Conservation (phyloP, 257 asterid species). For the Petunia secreta region DNA sequence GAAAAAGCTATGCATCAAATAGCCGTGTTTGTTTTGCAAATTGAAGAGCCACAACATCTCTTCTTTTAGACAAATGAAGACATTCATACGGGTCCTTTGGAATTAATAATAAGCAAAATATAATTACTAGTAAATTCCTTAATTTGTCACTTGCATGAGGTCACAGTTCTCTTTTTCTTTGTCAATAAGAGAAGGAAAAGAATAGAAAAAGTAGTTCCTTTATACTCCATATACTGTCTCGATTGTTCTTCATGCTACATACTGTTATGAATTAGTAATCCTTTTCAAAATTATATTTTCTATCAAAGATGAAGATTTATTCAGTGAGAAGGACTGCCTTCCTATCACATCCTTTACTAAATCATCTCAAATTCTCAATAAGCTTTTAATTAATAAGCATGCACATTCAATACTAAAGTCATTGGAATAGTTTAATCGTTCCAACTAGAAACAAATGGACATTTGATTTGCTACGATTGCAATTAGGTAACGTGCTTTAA, state of each 20-base stretch:
- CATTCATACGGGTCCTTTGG: slow-evolving; percentile 20
- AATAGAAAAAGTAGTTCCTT: slow-evolving; percentile 22
- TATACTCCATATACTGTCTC: neutral
- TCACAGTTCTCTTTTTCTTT: slow-evolving; percentile 22
- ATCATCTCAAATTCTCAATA: neutral
- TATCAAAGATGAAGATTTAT: neutral
- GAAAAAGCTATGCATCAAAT: too few relatives aligned
- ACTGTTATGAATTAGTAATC: neutral
- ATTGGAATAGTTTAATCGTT: slow-evolving; percentile 18
- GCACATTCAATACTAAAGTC: slow-evolving; percentile 31
- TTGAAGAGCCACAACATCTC: slow-evolving; percentile 41
- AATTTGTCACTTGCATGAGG: neutral
- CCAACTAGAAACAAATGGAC: slow-evolving; percentile 31
- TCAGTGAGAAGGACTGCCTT: slow-evolving; percentile 29
- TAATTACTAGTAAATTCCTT: neutral
- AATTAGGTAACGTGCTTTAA: slow-evolving; percentile 37
- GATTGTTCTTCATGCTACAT: neutral
- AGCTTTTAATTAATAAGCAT: neutral
- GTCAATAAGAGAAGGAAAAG: slow-evolving; percentile 23
- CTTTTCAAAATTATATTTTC: neutral
- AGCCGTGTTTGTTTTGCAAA: neutral
- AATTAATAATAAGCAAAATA: slow-evolving; percentile 10
- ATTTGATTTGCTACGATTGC: slow-evolving; percentile 28
- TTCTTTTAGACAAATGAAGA: slow-evolving; percentile 30
- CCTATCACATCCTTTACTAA: neutral